phyloP scores from a whole-genome alignment of 495 filamentous ascomycete genomes.

The Haplographium delicatum region DNA sequence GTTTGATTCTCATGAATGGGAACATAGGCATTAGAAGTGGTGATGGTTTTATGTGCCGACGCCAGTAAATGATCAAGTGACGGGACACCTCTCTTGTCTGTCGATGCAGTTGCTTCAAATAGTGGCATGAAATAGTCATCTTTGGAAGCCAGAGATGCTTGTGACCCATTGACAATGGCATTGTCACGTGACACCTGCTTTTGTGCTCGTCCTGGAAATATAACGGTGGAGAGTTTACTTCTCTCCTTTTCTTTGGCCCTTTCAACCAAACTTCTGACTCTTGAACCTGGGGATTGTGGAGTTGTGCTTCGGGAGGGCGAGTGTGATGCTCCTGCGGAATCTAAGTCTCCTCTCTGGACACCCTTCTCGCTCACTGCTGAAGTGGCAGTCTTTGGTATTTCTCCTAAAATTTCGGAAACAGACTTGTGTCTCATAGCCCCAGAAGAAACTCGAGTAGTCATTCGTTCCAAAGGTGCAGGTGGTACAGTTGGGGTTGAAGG shows the following conservation, averaged over 20 bases:
- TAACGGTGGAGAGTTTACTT: slow-evolving; percentile 69
- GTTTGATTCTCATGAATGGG: slow-evolving; percentile 79
- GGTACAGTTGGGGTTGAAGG: slow-evolving; percentile 20
- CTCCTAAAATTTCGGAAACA: slow-evolving; percentile 66
- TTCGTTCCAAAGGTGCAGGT: slow-evolving; percentile 42
- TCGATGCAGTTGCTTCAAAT: slow-evolving; percentile 65
- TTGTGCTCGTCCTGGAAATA: slow-evolving; percentile 52
- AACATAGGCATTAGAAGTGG: slow-evolving; percentile 68
- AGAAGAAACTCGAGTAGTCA: slow-evolving; percentile 60
- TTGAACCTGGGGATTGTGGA: slow-evolving; percentile 39
- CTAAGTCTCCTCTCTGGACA: slow-evolving; percentile 29
- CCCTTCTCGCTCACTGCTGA: slow-evolving; percentile 20
- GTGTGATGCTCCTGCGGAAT: slow-evolving; percentile 28
- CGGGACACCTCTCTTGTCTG: slow-evolving; percentile 50
- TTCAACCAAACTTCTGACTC: slow-evolving; percentile 47
- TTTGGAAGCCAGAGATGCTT: slow-evolving; percentile 27
- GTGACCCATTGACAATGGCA: slow-evolving; percentile 15
- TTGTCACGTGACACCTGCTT: slow-evolving; percentile 35
- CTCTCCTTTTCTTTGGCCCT: slow-evolving; percentile 58
- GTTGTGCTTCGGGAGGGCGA: slow-evolving; percentile 30
- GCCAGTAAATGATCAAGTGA: slow-evolving; percentile 63
- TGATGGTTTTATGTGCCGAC: slow-evolving; percentile 76
- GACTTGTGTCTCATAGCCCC: slow-evolving; percentile 67
- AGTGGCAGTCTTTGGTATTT: slow-evolving; percentile 44
- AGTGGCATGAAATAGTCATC: slow-evolving; percentile 77